Base-by-base conservation (phyloP, 768 basidiomycete genomes). In the Artomyces pyxidatus region DNA sequence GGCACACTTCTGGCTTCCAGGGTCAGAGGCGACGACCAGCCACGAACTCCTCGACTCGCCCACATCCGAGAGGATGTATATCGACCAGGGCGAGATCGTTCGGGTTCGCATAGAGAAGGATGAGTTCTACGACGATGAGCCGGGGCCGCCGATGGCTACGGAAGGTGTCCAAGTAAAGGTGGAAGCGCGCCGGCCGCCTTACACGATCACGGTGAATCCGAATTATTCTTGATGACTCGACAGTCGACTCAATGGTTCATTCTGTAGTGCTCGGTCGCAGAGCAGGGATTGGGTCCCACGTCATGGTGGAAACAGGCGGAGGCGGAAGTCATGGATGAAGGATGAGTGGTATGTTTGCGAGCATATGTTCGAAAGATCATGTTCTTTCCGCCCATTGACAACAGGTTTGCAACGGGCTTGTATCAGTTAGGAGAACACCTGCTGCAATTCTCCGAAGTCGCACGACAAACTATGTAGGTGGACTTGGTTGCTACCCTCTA, bases 61-160 rank as follows among this genome's bases (percentile, higher is more conserved):
- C 0, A 65, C 76, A 0, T 49, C 74, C 5, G 79, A 81, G 25
- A 76, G 88, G 5, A 85, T 89, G 81, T 92, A 88, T 63, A 81
- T 91, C 52, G 87, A 89, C 63, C 72, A 78, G 48, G 78, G 81
- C 35, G 88, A 88, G 56, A 72, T 85, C 19, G 67, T 91, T 2
- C 84, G 89, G 23, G 77, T 88, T 1, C 81, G 88, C 4, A 80
- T 91, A 4, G 88, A 91, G 59, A 71, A 74, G 3, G 89, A 89
- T 57, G 86, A 89, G 57, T 91, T 90, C 55, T 84, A 78, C 55
- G 89, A 92, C 55, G 85, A 88, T 55, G 88, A 90, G 52, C 88
- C 88, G 2, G 88, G 89, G 1, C 88, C 88, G 0, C 83, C 85
- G 1, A 87, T 83, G 59, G 81, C 80, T 38, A 65, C 73, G 0